Evolutionary conservation across 2,329 filamentous ascomycete species (phyloP).

Genomic region (Fusarium sp.): DNA sequence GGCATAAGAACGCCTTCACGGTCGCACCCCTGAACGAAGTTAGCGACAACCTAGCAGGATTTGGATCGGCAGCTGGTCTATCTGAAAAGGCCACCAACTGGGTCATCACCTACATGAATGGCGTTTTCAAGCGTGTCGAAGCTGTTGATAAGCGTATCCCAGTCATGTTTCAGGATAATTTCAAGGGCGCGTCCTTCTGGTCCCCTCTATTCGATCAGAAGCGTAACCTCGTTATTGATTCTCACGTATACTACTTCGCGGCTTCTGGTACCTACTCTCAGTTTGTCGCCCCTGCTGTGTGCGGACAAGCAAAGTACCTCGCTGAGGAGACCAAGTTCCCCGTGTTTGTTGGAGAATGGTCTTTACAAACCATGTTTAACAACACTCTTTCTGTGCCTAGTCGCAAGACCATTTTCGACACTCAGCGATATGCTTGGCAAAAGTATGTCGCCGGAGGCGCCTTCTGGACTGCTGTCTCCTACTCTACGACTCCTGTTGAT

Average conservation of each 20-base stretch:
- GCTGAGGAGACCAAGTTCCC: neutral
- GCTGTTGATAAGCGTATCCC: neutral
- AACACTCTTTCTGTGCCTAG: neutral
- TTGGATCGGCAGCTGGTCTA: neutral
- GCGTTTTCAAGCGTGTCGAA: neutral
- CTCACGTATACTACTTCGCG: conserved; percentile 2
- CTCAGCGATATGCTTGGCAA: conserved; percentile 1
- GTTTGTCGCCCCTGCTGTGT: neutral
- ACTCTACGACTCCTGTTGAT: neutral
- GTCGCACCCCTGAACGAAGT: neutral
- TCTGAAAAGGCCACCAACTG: conserved; percentile 1
- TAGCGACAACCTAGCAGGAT: conserved; percentile 1
- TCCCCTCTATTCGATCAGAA: conserved; percentile 3
- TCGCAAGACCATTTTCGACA: conserved; percentile 3
- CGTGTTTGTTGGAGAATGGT: conserved; percentile 1
- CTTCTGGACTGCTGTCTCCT: conserved; percentile 3
- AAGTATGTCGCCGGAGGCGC: neutral
- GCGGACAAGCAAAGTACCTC: neutral
- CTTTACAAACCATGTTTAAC: neutral
- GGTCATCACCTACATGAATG: neutral
- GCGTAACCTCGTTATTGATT: neutral
- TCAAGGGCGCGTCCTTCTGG: conserved; percentile 1
- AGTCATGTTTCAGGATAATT: conserved; percentile 1
- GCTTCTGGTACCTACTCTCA: neutral
- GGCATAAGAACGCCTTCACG: neutral